Conservation (phyloP, 2,329 filamentous ascomycete species). For the Talaromyces sp. region DNA sequence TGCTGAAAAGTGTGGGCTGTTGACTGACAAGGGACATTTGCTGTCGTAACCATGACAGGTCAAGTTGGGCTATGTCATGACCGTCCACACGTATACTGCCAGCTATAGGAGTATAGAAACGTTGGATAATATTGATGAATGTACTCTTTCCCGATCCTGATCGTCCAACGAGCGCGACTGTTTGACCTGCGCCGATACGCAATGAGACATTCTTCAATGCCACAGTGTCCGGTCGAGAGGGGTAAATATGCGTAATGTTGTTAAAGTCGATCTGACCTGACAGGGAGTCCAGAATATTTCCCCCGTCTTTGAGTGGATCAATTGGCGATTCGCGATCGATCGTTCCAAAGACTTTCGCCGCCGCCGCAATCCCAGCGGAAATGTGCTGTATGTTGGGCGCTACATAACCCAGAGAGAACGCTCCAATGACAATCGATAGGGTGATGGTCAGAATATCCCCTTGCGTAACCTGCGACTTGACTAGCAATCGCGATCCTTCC, state of each 20-base stretch:
- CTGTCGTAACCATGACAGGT: constrained; percentile 76
- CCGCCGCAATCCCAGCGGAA: constrained; percentile 45
- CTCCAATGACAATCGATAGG: constrained; percentile 36
- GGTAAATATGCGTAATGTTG: constrained; percentile 46
- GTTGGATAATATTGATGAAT: constrained; percentile 27
- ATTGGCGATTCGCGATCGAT: constrained; percentile 44
- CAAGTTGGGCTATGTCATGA: constrained; percentile 69
- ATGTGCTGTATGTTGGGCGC: constrained; percentile 44
- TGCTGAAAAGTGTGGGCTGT: constrained; percentile 80
- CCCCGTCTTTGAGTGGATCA: constrained; percentile 35
- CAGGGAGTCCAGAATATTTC: constrained; percentile 26
- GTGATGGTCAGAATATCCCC: constrained; percentile 23
- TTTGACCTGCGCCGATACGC: constrained; percentile 58
- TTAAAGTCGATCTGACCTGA: constrained; percentile 33
- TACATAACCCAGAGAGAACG: constrained; percentile 40
- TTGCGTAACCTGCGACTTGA: constrained; percentile 27
- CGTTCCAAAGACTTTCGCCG: constrained; percentile 38
- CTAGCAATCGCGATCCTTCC: constrained; percentile 65
- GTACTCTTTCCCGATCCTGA: constrained; percentile 53
- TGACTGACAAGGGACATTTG: constrained; percentile 84
- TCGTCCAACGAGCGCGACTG: constrained; percentile 64
- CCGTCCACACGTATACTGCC: constrained; percentile 73
- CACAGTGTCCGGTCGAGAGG: constrained; percentile 40
- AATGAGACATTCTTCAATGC: constrained; percentile 44
- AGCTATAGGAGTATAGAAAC: constrained; percentile 75